Evolutionary conservation across 129 eudicot genomes (phyloP).

Genomic region (Flaveria linearis): DNA sequence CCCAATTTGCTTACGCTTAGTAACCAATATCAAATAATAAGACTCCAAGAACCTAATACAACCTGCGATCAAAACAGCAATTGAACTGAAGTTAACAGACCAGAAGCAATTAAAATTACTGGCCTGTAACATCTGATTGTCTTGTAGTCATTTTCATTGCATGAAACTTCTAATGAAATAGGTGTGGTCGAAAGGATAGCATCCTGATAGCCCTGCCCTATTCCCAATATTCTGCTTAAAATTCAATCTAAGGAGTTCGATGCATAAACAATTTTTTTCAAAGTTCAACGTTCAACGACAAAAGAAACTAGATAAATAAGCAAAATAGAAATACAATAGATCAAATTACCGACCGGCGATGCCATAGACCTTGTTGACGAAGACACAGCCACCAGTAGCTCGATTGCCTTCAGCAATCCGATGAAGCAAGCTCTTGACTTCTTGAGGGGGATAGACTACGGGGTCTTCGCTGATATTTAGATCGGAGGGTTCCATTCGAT

Average conservation of each 20-base stretch:
- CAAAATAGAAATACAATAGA: not conserved
- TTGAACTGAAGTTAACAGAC: too few relatives aligned
- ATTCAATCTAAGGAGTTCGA: too few relatives aligned
- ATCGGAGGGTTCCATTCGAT: slow-evolving; percentile 86
- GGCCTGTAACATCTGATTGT: too few relatives aligned
- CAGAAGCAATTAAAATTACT: too few relatives aligned
- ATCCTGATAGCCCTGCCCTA: too few relatives aligned
- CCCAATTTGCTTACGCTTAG: slow-evolving; percentile 89
- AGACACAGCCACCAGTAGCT: slow-evolving; percentile 80
- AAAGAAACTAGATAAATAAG: too few relatives aligned
- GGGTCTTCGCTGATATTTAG: slow-evolving; percentile 90
- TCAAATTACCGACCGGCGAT: slow-evolving; percentile 64
- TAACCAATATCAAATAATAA: slow-evolving; percentile 78
- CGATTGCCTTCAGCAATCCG: slow-evolving; percentile 91
- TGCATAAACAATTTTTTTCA: too few relatives aligned
- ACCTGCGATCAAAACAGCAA: slow-evolving; percentile 40
- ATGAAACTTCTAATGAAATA: too few relatives aligned
- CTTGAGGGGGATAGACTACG: slow-evolving; percentile 83
- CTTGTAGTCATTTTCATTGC: too few relatives aligned
- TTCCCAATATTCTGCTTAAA: too few relatives aligned
- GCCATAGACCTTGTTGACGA: slow-evolving; percentile 89
- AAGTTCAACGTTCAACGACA: too few relatives aligned
- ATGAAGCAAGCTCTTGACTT: slow-evolving; percentile 79
- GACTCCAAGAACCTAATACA: slow-evolving; percentile 89
- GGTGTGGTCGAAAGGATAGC: too few relatives aligned